Evolutionary conservation across 495 filamentous ascomycete species (phyloP), one percentile per base, ranked within the genome.

Genomic region (Aspergillus taichungensis): DNA sequence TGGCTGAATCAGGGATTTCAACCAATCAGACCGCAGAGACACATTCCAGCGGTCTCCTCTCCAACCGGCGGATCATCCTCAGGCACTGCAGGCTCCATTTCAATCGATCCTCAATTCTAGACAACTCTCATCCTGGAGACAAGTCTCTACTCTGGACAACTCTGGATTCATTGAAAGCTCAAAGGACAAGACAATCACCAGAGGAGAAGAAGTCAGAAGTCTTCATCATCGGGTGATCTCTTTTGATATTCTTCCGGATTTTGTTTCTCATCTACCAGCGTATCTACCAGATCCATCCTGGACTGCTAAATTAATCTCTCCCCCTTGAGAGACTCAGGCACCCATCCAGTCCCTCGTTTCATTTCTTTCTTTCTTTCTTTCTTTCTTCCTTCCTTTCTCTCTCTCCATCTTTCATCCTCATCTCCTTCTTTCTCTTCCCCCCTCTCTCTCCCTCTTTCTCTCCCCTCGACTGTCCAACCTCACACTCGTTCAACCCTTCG

Each of bases 1-100:
- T 46, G 50, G 54, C 54, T 57, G 50, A 53, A 41, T 57, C 54
- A 56, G 53, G 40, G 13, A 32, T 27, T 47, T 36, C 42, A 46
- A 35, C 29, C 38, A 34, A 32, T 33, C 46, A 13, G 32, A 14
- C 24, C 39, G 45, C 52, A 43, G 43, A 40, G 44, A 40, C 9
- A 47, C 54, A 56, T 56, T 56, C 53, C 49, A 44, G 43, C 54
- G 47, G 54, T 56, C 54, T 52, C 54, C 50, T 46, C 43, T 56
- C 27, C 54, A 49, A 53, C 54, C 49, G 37, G 37, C 33, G 37
- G 45, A 30, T 30, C 28, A 10, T 14, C 10, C 40, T 34, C 33
- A 42, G 49, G 46, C 49, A 49, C 49, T 56, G 53, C 49, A 39
- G 53, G n/a, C n/a, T n/a, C n/a, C n/a, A n/a, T n/a, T 24, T 24